Evolutionary conservation across 2,329 filamentous ascomycete species (phyloP), one percentile per base, ranked within the genome.

Genomic region (Didymella arachidicola): DNA sequence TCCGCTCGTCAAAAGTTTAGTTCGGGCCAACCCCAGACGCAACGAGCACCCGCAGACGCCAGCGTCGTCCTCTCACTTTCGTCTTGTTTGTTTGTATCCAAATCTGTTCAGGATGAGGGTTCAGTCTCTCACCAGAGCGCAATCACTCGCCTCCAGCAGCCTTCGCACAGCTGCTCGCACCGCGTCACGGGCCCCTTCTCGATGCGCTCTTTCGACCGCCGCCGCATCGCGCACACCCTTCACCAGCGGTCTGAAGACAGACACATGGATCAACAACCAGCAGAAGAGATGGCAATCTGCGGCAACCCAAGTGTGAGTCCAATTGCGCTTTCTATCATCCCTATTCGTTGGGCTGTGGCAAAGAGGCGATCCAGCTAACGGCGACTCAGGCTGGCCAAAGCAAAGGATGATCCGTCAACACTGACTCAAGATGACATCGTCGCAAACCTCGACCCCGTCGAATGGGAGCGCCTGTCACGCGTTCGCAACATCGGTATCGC

Each of bases 401-500:
- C 86, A 16, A 79, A 82, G 41, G 80, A 82, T 49, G 82, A 86
- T 65, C 86, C 86, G 8, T 81, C 82, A 41, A 76, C 78, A 43
- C 79, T 89, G 50, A 82, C 85, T 2, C 86, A 88, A 73, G 82
- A 87, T 56, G 83, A 84, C 18, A 89, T 96, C 63, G 89, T 93
- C 52, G 87, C 90, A 67, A 93, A 93, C 74, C 89, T 97, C 78
- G 87, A 88, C 68, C 87, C 91, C 30, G 86, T 88, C 60, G 95
- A 99, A 80, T 88, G 87, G 57, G 84, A 87, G 62, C 87, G 94
- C 62, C 79, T 99, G 64, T 87, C 89, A 51, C 87, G 86, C 80
- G 91, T 98, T 59, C 88, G 95, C 65, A 99, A 99, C 78, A 99
- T 99, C 78, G 95, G 95, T 80, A 99, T 99, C 82, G 95, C 95